A percentile compares a stretch with the other conserved stretches of the same genome.
phyloP scores from a whole-genome alignment of 345 rosid species.

The Durio zibethinus region DNA sequence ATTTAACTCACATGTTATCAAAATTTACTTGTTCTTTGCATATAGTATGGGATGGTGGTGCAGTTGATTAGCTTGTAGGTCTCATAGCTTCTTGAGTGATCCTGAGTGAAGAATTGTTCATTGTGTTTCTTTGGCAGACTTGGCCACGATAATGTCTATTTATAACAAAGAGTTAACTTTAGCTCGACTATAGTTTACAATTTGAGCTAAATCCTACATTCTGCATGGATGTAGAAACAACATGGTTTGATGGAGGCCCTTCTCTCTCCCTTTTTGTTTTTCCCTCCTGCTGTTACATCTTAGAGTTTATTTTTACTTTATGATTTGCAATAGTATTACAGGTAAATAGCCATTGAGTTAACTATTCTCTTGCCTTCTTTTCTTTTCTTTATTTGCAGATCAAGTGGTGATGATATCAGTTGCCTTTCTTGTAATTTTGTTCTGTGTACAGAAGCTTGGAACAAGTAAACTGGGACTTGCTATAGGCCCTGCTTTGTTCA shows the following conservation, averaged over 20 bases:
- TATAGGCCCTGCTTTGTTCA: constrained; percentile 89
- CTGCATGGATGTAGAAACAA: background rate
- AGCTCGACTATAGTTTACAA: background rate
- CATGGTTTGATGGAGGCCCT: background rate
- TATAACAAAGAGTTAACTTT: background rate
- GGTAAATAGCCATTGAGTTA: constrained; percentile 18
- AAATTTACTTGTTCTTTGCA: background rate
- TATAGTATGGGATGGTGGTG: background rate
- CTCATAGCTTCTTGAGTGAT: background rate
- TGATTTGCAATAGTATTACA: background rate
- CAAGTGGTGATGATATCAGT: constrained; percentile 90
- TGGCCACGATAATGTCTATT: background rate
- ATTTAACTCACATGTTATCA: background rate
- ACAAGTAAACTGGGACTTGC: constrained; percentile 97
- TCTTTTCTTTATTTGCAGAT: constrained; percentile 53
- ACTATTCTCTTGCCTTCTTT: constrained; percentile 23
- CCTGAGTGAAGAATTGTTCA: background rate
- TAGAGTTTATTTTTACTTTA: background rate
- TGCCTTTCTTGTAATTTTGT: constrained; percentile 84
- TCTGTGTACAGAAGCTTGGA: constrained; percentile 97
- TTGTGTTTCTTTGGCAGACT: background rate
- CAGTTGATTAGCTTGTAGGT: background rate
- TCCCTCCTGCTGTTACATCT: background rate
- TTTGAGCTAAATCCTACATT: background rate
- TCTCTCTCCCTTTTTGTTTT: background rate